These are phyloP conservation scores for Sphagnum contortum DNA, from an alignment of 225 moss, liverwort and hornwort genomes.

Conservation along the genomic window DNA sequence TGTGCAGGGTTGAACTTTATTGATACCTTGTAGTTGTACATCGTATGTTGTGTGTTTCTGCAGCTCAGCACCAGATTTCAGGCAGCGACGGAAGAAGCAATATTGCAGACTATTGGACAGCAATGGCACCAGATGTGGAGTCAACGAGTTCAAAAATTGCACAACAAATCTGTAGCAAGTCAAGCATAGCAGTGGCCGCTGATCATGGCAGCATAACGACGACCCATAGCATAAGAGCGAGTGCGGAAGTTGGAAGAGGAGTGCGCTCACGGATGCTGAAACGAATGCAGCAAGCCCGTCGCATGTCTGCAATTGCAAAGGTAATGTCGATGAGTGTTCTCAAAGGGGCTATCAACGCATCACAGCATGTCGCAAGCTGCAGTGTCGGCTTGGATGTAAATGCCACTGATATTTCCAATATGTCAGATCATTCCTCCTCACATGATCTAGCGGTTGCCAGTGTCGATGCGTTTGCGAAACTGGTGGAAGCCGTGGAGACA, in stretches of 20 bases:
- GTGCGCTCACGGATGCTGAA: slow-evolving; percentile 56
- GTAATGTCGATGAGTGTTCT: slow-evolving; percentile 53
- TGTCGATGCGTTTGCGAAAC: slow-evolving; percentile 72
- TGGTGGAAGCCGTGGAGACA: slow-evolving; percentile 73
- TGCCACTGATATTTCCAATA: slow-evolving; percentile 5
- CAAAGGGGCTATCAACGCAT: slow-evolving; percentile 59
- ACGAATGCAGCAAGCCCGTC: slow-evolving; percentile 73
- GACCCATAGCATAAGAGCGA: too few species aligned
- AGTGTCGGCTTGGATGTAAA: slow-evolving; percentile 1
- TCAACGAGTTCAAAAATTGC: slow-evolving; percentile 27
- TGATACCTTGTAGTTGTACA: too few species aligned
- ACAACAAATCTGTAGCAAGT: slow-evolving; percentile 34
- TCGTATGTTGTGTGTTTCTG: too few species aligned
- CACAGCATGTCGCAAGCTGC: slow-evolving; percentile 39
- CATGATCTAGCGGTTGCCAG: slow-evolving; percentile 35
- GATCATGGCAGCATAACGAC: slow-evolving; percentile 3
- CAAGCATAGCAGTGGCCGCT: slow-evolving; percentile 31
- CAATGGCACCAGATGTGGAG: slow-evolving; percentile 57
- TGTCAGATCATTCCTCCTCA: too few species aligned
- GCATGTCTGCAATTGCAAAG: slow-evolving; percentile 86
- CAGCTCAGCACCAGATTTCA: too few species aligned
- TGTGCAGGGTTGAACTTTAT: too few species aligned
- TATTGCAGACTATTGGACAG: slow-evolving; percentile 39
- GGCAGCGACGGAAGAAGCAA: too few species aligned
- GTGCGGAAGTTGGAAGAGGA: slow-evolving; percentile 17